Percentiles rank a stretch among this genome's conserved stretches.
These are phyloP conservation scores for Luffa acutangula DNA, from an alignment of 306 rosid species.

Conservation along the genomic window DNA sequence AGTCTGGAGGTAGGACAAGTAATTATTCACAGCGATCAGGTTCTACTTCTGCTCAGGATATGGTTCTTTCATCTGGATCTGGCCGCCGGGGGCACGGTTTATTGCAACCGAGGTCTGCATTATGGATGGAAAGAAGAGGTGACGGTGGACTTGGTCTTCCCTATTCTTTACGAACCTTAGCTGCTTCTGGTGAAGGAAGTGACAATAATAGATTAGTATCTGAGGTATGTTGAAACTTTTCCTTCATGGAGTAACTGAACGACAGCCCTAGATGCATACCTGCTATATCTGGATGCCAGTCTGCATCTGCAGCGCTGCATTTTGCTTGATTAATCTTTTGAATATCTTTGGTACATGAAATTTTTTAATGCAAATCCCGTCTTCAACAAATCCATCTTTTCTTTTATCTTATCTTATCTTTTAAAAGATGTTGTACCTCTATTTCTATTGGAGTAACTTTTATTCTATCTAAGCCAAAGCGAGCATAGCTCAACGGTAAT, in stretches of 20 bases:
- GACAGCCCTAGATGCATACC: background rate
- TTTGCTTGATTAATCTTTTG: background rate
- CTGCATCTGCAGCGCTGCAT: background rate
- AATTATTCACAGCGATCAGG: conserved; percentile 44
- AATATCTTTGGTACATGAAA: background rate
- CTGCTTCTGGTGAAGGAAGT: conserved; percentile 61
- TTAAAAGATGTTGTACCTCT: background rate
- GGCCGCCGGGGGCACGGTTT: conserved; percentile 31
- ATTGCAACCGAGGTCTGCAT: conserved; percentile 44
- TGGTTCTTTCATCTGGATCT: conserved; percentile 40
- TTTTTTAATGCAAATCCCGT: background rate
- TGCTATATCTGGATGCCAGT: background rate
- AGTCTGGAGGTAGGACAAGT: conserved; percentile 46
- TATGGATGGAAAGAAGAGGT: conserved; percentile 70
- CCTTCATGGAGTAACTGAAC: background rate
- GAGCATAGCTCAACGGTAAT: too few relatives aligned
- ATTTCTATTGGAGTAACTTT: background rate
- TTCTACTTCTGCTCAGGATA: conserved; percentile 44
- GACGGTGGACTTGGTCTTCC: conserved; percentile 61
- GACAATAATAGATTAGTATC: conserved; percentile 80
- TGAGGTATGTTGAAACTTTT: conserved; percentile 51
- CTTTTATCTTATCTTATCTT: background rate
- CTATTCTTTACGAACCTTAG: conserved; percentile 58
- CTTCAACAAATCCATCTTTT: background rate
- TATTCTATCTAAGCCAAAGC: too few relatives aligned